Percentiles rank a stretch among this genome's conserved stretches.
Conservation (phyloP, 768 basidiomycete genomes). For the Mycena floridula region DNA sequence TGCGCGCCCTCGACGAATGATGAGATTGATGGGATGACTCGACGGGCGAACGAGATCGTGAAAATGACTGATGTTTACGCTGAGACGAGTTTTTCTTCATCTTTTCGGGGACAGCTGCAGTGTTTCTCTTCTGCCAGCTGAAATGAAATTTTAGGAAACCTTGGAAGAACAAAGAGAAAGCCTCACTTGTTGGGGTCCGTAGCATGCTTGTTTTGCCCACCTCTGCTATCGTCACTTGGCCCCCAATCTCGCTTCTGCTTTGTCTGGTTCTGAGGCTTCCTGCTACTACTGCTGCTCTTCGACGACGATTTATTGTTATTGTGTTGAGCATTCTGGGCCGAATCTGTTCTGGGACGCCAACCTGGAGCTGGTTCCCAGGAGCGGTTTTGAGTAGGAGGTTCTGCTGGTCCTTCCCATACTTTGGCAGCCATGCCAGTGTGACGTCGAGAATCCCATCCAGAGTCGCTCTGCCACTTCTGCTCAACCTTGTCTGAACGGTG, state of each 20-base stretch:
- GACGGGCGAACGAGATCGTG: slow-evolving; percentile 58
- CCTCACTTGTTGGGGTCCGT: slow-evolving; percentile 73
- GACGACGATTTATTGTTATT: slow-evolving; percentile 19
- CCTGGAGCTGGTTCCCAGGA: slow-evolving; percentile 69
- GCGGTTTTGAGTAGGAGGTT: slow-evolving; percentile 39
- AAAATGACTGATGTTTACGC: slow-evolving; percentile 39
- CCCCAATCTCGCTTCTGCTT: slow-evolving; percentile 45
- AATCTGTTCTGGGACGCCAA: slow-evolving; percentile 38
- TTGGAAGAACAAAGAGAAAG: slow-evolving; percentile 4
- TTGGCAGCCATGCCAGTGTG: no score
- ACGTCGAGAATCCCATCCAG: slow-evolving; percentile 46
- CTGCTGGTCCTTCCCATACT: slow-evolving; percentile 13
- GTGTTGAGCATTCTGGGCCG: slow-evolving; percentile 30
- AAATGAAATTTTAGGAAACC: slow-evolving; percentile 6
- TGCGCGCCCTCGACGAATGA: slow-evolving; percentile 59
- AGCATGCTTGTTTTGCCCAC: no score
- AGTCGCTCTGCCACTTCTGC: slow-evolving; percentile 36
- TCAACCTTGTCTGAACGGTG: slow-evolving; percentile 33
- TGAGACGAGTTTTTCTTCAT: slow-evolving; percentile 31
- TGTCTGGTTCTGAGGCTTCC: slow-evolving; percentile 3
- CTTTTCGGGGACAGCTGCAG: slow-evolving; percentile 32
- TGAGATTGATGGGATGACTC: slow-evolving; percentile 63
- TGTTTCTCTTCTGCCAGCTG: slow-evolving; percentile 68
- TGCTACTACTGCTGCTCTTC: background rate
- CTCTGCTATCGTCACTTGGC: slow-evolving; percentile 51